Conservation (phyloP, 1,139 yeast species). For the Nematodospora anomalae region DNA sequence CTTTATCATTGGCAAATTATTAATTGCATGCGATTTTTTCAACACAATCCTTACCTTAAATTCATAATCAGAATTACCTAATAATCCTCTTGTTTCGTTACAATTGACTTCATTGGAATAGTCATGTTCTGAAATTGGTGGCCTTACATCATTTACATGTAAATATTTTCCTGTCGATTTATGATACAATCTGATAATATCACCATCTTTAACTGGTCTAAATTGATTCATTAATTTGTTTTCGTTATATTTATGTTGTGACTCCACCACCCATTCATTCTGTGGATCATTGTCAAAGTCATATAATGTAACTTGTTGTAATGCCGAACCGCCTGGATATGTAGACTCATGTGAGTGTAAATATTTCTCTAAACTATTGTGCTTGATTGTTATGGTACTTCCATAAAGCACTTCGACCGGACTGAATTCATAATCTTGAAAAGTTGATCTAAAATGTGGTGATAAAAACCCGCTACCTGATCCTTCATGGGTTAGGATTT, state of each 20-base stretch:
- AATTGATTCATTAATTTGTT: slow-evolving; percentile 28
- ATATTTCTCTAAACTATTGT: slow-evolving; percentile 59
- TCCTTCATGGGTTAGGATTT: slow-evolving; percentile 46
- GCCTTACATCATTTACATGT: slow-evolving; percentile 58
- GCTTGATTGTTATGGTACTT: slow-evolving; percentile 65
- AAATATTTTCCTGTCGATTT: slow-evolving; percentile 58
- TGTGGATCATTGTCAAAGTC: slow-evolving; percentile 50
- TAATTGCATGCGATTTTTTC: slow-evolving; percentile 26
- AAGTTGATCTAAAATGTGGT: slow-evolving; percentile 56
- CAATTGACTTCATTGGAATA: slow-evolving; percentile 74
- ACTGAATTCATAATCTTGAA: slow-evolving; percentile 37
- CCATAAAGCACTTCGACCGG: slow-evolving; percentile 63
- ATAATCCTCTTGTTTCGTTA: slow-evolving; percentile 49
- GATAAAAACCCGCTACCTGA: slow-evolving; percentile 54
- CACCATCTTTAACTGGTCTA: slow-evolving; percentile 48
- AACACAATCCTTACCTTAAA: slow-evolving; percentile 46
- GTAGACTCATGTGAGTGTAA: slow-evolving; percentile 62
- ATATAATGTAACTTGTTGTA: slow-evolving; percentile 70
- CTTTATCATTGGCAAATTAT: slow-evolving; percentile 38
- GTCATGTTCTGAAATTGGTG: slow-evolving; percentile 81
- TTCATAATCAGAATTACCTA: slow-evolving; percentile 53
- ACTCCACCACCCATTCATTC: slow-evolving; percentile 70
- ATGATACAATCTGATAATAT: slow-evolving; percentile 61
- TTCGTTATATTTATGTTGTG: slow-evolving; percentile 30
- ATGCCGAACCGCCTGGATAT: slow-evolving; percentile 55